A percentile compares a stretch with the other conserved stretches of the same genome.
Conservation (phyloP, 257 asterid genomes). For the Capsicum rhomboideum region DNA sequence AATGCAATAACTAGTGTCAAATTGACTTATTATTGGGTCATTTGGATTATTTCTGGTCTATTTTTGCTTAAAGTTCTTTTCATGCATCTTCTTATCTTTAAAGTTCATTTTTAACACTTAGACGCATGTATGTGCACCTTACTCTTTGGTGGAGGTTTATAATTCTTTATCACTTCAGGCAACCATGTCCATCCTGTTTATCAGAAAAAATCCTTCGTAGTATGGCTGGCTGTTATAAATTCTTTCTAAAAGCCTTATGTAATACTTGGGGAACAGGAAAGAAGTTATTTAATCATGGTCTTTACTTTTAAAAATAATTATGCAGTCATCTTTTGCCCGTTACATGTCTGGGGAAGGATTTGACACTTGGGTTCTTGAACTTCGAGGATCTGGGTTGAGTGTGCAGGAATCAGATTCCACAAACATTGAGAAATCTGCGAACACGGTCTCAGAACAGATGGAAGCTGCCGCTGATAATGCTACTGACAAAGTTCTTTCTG, state of each 20-base stretch:
- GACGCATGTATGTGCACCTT: not conserved
- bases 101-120: not conserved
- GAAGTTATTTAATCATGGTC: constrained; percentile 1
- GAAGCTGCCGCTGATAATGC: constrained; percentile 49
- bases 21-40: not conserved
- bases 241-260: not conserved
- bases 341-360: constrained; percentile 96
- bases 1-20: not conserved
- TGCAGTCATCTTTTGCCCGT: constrained; percentile 97
- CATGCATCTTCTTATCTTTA: not conserved
- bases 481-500: constrained; percentile 30
- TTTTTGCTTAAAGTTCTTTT: not conserved
- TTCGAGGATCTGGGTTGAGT: constrained; percentile 97
- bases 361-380: constrained; percentile 98
- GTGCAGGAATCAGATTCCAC: constrained; percentile 38
- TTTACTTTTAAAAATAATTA: constrained; percentile 9
- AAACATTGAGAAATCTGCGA: constrained; percentile 61
- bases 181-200: not conserved
- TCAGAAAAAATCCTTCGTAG: not conserved
- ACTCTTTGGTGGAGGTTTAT: not conserved
- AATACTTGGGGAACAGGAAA: not conserved
- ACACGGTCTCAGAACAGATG: constrained; percentile 45
- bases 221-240: not conserved
- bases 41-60: not conserved
- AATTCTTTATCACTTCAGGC: not conserved